A percentile compares a stretch with the other conserved stretches of the same genome.
Conservation (phyloP, 306 rosid species). For the Glycyrrhiza uralensis region DNA sequence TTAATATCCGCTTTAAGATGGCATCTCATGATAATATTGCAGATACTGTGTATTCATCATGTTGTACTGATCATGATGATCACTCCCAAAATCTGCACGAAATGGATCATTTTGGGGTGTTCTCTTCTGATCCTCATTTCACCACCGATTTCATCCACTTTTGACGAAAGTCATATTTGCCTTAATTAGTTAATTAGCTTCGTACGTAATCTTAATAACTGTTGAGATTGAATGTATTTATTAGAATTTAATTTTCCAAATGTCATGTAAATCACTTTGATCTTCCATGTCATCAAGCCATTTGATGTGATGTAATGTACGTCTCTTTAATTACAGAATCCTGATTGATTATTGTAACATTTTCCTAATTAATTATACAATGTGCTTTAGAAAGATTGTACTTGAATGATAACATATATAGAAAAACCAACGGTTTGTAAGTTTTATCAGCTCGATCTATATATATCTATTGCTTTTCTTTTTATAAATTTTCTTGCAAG, state of each 20-base stretch:
- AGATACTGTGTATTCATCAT: slow-evolving; percentile 35
- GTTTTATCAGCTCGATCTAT: neutral
- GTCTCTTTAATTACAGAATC: no score
- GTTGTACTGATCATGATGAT: no score
- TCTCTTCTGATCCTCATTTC: slow-evolving; percentile 32
- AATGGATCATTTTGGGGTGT: slow-evolving; percentile 30
- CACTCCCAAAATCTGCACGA: slow-evolving; percentile 17
- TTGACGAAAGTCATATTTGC: slow-evolving; percentile 30
- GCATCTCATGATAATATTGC: slow-evolving; percentile 21
- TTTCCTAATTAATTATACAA: no score
- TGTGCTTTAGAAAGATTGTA: neutral
- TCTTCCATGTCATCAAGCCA: neutral
- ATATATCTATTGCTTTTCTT: neutral
- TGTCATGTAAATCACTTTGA: no score
- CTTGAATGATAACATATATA: neutral
- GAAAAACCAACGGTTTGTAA: neutral
- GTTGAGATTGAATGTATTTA: neutral
- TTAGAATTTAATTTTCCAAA: no score
- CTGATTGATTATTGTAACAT: no score
- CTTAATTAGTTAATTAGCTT: neutral
- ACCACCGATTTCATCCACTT: slow-evolving; percentile 13
- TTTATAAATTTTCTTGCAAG: neutral
- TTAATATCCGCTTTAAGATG: no score
- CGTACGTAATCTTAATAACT: neutral
- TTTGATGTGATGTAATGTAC: slow-evolving; percentile 4